Conservation (phyloP, 2,329 filamentous ascomycete species). For the Fusarium sarcochroum region DNA sequence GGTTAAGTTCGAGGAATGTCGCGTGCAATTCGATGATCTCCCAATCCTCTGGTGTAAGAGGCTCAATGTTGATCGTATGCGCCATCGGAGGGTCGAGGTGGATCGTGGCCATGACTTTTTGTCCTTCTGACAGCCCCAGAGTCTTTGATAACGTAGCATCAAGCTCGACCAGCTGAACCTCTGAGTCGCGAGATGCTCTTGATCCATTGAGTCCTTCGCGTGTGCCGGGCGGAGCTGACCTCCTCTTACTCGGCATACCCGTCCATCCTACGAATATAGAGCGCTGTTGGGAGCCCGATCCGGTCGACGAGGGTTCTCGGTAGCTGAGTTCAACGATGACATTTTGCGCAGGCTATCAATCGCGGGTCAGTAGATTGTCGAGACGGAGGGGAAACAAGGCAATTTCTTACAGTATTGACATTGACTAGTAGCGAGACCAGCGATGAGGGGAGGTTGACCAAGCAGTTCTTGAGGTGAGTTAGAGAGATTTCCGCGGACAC, state of each 20-base stretch:
- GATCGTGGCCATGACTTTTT: constrained; percentile 79
- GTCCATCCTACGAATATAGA: constrained; percentile 96
- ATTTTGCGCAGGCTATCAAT: constrained; percentile 86
- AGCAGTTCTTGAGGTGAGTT: constrained; percentile 90
- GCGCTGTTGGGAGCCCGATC: constrained; percentile 66
- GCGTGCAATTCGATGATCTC: constrained; percentile 99
- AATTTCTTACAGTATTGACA: constrained; percentile 82
- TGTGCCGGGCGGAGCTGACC: constrained; percentile 78
- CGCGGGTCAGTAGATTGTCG: constrained; percentile 19
- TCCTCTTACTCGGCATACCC: constrained; percentile 94
- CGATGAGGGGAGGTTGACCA: constrained; percentile 90
- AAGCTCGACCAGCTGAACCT: constrained; percentile 84
- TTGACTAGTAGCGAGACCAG: constrained; percentile 89
- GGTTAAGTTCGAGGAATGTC: constrained; percentile 93
- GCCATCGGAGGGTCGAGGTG: constrained; percentile 92
- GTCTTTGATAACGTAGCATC: constrained; percentile 86
- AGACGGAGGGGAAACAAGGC: background rate
- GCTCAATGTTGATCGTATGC: constrained; percentile 97
- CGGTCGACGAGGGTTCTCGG: constrained; percentile 64
- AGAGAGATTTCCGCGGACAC: constrained; percentile 87
- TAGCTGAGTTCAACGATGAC: constrained; percentile 93
- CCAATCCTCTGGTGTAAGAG: constrained; percentile 95
- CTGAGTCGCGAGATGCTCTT: constrained; percentile 78
- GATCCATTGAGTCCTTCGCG: constrained; percentile 78
- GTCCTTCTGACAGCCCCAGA: constrained; percentile 83